Percentiles rank a stretch among this genome's conserved stretches.
Conservation (phyloP, 192 early-diverging fungal species). For the Phycomyces nitens region DNA sequence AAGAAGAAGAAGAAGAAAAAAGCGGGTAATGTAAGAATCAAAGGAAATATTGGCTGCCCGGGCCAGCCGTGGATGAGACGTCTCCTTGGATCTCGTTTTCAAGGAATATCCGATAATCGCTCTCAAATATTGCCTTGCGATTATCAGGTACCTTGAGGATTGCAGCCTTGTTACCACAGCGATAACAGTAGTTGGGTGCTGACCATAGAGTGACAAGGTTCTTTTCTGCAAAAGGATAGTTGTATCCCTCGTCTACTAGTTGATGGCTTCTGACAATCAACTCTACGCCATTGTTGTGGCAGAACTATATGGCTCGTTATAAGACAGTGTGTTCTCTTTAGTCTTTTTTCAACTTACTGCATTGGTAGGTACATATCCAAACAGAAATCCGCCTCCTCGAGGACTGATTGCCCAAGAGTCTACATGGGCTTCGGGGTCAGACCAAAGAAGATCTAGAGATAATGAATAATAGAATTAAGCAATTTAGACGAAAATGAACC, state of each 20-base stretch:
- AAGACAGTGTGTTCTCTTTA: no score
- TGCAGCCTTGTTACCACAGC: constrained; percentile 80
- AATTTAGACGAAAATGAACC: constrained; percentile 1
- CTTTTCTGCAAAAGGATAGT: constrained; percentile 53
- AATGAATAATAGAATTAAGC: no score
- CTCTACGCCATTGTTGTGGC: constrained; percentile 35
- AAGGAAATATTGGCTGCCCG: constrained; percentile 35
- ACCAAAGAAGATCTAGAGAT: constrained; percentile 39
- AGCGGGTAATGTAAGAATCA: constrained; percentile 16
- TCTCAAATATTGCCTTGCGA: constrained; percentile 17
- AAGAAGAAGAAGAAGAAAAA: neutral
- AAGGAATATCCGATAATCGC: constrained; percentile 33
- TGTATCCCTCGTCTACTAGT: constrained; percentile 36
- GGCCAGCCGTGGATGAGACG: constrained; percentile 19
- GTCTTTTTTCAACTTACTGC: constrained; percentile 31
- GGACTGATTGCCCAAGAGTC: constrained; percentile 38
- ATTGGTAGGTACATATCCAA: constrained; percentile 31
- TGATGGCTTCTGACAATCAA: constrained; percentile 38
- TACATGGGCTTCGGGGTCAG: constrained; percentile 36
- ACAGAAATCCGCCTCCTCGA: constrained; percentile 35
- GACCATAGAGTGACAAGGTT: constrained; percentile 82
- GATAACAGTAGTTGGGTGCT: constrained; percentile 81
- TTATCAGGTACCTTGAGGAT: constrained; percentile 69
- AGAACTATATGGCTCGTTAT: constrained; percentile 19
- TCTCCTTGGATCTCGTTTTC: constrained; percentile 37